Evolutionary conservation across 768 basidiomycete species (phyloP), one percentile per base, ranked within the genome.

Genomic region (Kwoniella dendrophila): DNA sequence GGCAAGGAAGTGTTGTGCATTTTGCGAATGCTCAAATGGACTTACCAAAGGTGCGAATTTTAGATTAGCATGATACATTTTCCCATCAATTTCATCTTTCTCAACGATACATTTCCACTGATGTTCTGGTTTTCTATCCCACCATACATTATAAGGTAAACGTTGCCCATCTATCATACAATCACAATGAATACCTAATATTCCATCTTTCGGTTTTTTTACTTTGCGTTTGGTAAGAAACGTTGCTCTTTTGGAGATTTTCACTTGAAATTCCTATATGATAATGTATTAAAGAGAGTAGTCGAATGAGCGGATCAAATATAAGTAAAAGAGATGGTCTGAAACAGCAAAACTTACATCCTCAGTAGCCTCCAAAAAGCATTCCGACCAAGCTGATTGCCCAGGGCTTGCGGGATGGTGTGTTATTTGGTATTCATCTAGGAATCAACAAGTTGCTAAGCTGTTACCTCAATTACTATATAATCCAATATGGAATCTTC

Each of bases 291-390:
- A 49, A 29, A 6, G 18, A 24, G 48, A 20, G 11, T 34, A 36
- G 6, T 24, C 5, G 8, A 40, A n/a, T n/a, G n/a, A n/a, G n/a
- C n/a, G n/a, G n/a, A n/a, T n/a, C n/a, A n/a, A n/a, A n/a, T n/a
- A n/a, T n/a, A n/a, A n/a, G n/a, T n/a, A n/a, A n/a, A n/a, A n/a
- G n/a, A n/a, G n/a, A n/a, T n/a, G n/a, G n/a, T n/a, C n/a, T n/a
- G n/a, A n/a, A n/a, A n/a, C n/a, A n/a, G n/a, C n/a, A n/a, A n/a
- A n/a, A n/a, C 59, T 27, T 12, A 61, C 59, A n/a, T 61, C 50
- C 32, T 61, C 51, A 22, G 54, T 53, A 26, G 59, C 54, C 43
- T 61, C 51, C 6, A 61, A 34, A 43, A 44, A 61, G n/a, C 59
- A 61, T 45, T 45, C 51, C 1, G 59, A 47, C 5, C 27, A 53